These are phyloP conservation scores for Linum usitatissimum DNA, from an alignment of 345 rosid species.

Conservation along the genomic window DNA sequence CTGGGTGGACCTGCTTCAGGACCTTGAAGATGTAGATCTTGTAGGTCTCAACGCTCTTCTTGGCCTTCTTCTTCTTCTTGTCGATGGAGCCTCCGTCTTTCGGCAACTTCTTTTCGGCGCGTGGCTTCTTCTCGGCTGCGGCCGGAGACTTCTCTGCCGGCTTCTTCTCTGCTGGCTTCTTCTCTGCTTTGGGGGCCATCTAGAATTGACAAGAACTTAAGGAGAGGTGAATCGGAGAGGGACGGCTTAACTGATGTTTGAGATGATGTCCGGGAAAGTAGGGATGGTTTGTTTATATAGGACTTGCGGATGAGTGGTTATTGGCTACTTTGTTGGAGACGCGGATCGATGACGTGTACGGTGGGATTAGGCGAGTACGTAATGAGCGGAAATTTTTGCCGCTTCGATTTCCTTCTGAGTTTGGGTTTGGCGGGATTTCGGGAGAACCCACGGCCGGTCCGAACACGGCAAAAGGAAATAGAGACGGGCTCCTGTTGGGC, in stretches of 20 bases:
- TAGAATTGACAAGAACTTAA: too few relatives aligned
- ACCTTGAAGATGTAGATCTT: background rate
- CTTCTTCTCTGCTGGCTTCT: background rate
- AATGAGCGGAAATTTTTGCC: background rate
- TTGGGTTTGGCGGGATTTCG: background rate
- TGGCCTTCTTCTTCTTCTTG: background rate
- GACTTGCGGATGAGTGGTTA: background rate
- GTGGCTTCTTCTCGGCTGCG: background rate
- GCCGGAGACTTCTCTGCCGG: background rate
- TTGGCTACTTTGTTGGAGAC: background rate
- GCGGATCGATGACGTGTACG: background rate
- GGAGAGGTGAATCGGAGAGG: background rate
- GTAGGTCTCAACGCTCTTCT: background rate
- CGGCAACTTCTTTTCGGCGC: background rate
- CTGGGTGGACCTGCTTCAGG: background rate
- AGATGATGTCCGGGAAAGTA: background rate
- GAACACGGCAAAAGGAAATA: background rate
- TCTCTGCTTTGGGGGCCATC: background rate
- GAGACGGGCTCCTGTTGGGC: background rate
- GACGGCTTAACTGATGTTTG: background rate
- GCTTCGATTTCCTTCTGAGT: background rate
- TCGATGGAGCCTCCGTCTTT: background rate
- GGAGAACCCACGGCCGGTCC: background rate
- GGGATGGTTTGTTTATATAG: background rate
- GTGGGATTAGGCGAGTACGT: background rate